Conservation (phyloP, 1,139 yeast genomes). For the Saccharomycopsis phalli region DNA sequence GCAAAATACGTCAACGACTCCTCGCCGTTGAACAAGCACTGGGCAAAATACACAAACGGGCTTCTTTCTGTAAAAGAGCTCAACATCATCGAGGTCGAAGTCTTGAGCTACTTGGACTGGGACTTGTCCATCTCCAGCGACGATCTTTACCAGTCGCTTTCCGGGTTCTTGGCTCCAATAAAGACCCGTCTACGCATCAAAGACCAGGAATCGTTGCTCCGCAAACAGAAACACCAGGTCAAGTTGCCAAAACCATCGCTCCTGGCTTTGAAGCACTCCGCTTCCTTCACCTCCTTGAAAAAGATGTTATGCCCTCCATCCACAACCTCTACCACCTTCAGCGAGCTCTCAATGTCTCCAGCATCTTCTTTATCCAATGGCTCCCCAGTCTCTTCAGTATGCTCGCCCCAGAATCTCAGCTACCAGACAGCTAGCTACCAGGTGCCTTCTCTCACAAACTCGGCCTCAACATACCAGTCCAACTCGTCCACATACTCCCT, state of each 20-base stretch:
- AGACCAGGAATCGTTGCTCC: constrained; percentile 22
- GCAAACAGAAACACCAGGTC: constrained; percentile 15
- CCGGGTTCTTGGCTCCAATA: constrained; percentile 46
- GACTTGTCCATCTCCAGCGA: constrained; percentile 48
- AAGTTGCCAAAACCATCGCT: constrained; percentile 15
- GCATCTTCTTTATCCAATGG: constrained; percentile 14
- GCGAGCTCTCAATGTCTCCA: constrained; percentile 10
- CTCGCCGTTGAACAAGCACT: constrained; percentile 66
- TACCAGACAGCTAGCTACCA: not conserved
- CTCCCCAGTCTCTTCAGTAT: constrained; percentile 13
- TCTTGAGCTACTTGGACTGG: constrained; percentile 62
- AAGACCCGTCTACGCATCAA: constrained; percentile 35
- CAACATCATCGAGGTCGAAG: constrained; percentile 73
- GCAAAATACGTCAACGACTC: constrained; percentile 72
- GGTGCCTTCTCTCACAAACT: constrained; percentile 18
- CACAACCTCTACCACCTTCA: constrained; percentile 4
- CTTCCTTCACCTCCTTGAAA: constrained; percentile 16
- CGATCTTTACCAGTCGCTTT: constrained; percentile 40
- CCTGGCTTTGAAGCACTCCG: constrained; percentile 14
- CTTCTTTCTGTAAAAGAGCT: constrained; percentile 59
- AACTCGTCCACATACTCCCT: constrained; percentile 16
- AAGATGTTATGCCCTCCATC: constrained; percentile 19
- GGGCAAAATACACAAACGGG: constrained; percentile 74
- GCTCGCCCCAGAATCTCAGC: constrained; percentile 14
- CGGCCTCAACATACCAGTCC: constrained; percentile 18